Evolutionary conservation across 352 stramenopile genomes (phyloP).

Genomic region (Phytopythium chamaehyphon): DNA sequence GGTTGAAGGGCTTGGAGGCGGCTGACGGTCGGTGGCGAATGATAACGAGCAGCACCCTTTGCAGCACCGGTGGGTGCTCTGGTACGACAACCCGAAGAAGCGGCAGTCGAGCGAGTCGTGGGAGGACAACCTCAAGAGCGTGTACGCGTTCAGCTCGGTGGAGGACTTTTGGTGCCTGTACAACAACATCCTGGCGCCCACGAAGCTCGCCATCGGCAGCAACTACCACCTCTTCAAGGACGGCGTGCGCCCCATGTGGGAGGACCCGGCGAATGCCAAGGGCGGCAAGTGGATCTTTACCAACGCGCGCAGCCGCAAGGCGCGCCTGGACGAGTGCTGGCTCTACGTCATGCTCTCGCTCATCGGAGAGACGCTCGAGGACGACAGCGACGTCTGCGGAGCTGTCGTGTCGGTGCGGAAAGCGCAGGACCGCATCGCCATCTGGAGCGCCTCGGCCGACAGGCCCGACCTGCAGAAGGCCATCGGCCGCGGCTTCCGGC

Average conservation of each 20-base stretch:
- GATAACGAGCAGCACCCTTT: constrained; percentile 57
- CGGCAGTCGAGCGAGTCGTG: constrained; percentile 82
- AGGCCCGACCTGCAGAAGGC: constrained; percentile 71
- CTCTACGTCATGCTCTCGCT: constrained; percentile 94
- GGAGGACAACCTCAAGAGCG: constrained; percentile 90
- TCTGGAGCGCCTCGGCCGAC: constrained; percentile 90
- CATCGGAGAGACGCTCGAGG: constrained; percentile 95
- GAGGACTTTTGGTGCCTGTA: constrained; percentile 97
- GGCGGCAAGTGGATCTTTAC: constrained; percentile 98
- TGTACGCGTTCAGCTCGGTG: constrained; percentile 94
- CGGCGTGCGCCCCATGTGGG: constrained; percentile 96
- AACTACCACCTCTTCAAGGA: constrained; percentile 99
- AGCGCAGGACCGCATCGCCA: constrained; percentile 92
- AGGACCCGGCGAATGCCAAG: constrained; percentile 93
- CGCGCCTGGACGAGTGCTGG: constrained; percentile 94
- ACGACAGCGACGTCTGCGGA: constrained; percentile 93
- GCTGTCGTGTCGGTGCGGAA: constrained; percentile 95
- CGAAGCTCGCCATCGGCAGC: constrained; percentile 86
- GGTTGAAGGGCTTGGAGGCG: neutral
- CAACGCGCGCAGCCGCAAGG: constrained; percentile 91
- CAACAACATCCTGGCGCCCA: constrained; percentile 93
- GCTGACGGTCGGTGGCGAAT: constrained; percentile 10
- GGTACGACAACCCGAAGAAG: constrained; percentile 91
- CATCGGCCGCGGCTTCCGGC: constrained; percentile 79
- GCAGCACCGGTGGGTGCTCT: constrained; percentile 86